Evolutionary conservation across 1,139 yeast genomes (phyloP).

Genomic region (Suhomyces bokatorum): DNA sequence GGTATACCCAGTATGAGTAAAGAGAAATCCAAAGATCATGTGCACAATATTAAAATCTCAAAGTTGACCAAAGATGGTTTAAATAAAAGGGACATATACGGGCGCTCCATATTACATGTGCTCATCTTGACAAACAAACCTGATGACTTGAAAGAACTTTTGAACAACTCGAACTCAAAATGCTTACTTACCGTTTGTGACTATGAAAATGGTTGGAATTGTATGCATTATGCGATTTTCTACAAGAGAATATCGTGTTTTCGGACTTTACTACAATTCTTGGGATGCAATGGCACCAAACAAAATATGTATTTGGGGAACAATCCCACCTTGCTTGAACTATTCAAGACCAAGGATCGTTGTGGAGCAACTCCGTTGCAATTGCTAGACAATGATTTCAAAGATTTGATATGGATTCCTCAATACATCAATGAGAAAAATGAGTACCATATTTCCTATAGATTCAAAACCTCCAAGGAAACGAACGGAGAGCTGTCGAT

Average conservation of each 20-base stretch:
- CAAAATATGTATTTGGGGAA: slow-evolving; percentile 20
- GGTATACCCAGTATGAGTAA: slow-evolving; percentile 11
- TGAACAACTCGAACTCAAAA: slow-evolving; percentile 47
- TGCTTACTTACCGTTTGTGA: slow-evolving; percentile 50
- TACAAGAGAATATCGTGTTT: slow-evolving; percentile 61
- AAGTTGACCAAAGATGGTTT: slow-evolving; percentile 46
- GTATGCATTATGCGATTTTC: slow-evolving; percentile 68
- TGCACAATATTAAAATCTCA: slow-evolving; percentile 17
- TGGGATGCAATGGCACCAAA: slow-evolving; percentile 17
- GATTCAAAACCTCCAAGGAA: slow-evolving; percentile 19
- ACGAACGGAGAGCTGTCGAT: slow-evolving; percentile 6
- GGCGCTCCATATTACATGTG: slow-evolving; percentile 66
- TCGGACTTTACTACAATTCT: slow-evolving; percentile 45
- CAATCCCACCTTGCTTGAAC: slow-evolving; percentile 28
- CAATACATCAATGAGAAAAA: slow-evolving; percentile 39
- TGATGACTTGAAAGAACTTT: slow-evolving; percentile 46
- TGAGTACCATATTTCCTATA: slow-evolving; percentile 24
- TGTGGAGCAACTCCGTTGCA: slow-evolving; percentile 67
- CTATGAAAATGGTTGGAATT: slow-evolving; percentile 81
- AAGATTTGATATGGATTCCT: slow-evolving; percentile 45
- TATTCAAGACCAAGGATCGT: slow-evolving; percentile 63
- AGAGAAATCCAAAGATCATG: slow-evolving; percentile 3
- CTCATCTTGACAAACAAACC: slow-evolving; percentile 53
- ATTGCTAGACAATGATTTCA: slow-evolving; percentile 47
- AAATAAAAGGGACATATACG: slow-evolving; percentile 64